A percentile compares a stretch with the other conserved stretches of the same genome.
phyloP scores from a whole-genome alignment of 371 early-diverging fungal species.

The Circinella minor region DNA sequence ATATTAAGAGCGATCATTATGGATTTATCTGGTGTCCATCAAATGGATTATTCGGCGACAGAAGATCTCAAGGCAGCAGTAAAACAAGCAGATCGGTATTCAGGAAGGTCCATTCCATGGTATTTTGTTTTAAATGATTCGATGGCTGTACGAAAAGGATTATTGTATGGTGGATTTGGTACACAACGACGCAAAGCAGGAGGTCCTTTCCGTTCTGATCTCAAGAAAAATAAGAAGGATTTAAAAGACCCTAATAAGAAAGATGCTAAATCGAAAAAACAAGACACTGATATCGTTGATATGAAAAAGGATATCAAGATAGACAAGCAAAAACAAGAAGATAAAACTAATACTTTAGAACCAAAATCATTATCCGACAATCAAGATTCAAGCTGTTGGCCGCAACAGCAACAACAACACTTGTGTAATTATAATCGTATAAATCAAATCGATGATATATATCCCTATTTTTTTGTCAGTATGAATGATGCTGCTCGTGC shows the following conservation, averaged over 20 bases:
- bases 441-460: constrained; percentile 5
- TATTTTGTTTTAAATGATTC: constrained; percentile 57
- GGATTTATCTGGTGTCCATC: constrained; percentile 80
- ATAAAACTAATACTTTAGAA: not conserved
- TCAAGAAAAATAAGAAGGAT: constrained; percentile 4
- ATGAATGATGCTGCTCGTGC: constrained; percentile 11
- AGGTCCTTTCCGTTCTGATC: constrained; percentile 29
- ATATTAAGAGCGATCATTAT: constrained; percentile 77
- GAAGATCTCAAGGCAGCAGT: constrained; percentile 65
- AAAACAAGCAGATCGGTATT: constrained; percentile 42
- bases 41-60: constrained; percentile 80
- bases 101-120: constrained; percentile 36
- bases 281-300: not conserved
- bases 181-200: constrained; percentile 22
- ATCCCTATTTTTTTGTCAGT: constrained; percentile 14
- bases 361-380: not conserved
- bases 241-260: constrained; percentile 22
- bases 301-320: not conserved
- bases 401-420: not conserved
- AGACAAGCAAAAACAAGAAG: not conserved
- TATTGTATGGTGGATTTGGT: constrained; percentile 43
- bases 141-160: constrained; percentile 27
- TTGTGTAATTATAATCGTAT: constrained; percentile 3
- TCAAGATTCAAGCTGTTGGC: not conserved
- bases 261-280: not conserved